Conservation (phyloP, 139 green algal species). For the Chlamydomonas sphaeroides region DNA sequence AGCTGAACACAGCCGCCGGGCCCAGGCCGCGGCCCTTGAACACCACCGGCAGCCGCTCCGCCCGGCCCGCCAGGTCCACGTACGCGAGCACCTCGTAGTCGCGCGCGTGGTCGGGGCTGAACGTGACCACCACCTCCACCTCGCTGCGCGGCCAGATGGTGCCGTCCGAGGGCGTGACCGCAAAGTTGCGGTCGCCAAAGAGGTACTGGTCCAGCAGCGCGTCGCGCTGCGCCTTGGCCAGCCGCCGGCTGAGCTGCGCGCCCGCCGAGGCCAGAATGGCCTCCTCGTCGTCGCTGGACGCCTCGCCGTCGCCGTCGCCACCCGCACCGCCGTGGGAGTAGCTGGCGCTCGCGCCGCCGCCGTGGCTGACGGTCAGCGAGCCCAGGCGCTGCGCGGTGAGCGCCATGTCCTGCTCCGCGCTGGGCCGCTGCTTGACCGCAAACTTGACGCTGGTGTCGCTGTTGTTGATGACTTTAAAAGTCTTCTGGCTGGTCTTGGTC, state of each 20-base stretch:
- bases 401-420: constrained; percentile 19
- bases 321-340: neutral
- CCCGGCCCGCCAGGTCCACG: constrained; percentile 68
- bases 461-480: constrained; percentile 70
- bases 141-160: constrained; percentile 69
- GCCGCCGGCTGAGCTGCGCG: neutral
- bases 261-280: constrained; percentile 41
- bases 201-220: constrained; percentile 55
- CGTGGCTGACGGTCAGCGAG: neutral
- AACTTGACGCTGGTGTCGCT: constrained; percentile 58
- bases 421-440: constrained; percentile 51
- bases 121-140: constrained; percentile 77
- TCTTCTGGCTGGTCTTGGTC: constrained; percentile 70
- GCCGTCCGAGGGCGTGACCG: constrained; percentile 64
- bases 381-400: constrained; percentile 19
- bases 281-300: constrained; percentile 60
- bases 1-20: constrained; percentile 77
- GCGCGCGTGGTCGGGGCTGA: constrained; percentile 66
- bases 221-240: constrained; percentile 21
- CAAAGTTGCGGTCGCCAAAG: constrained; percentile 60
- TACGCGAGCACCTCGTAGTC: constrained; percentile 67
- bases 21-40: constrained; percentile 67
- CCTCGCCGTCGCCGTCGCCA: constrained; percentile 26
- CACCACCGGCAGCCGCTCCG: constrained; percentile 64
- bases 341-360: neutral